These are phyloP conservation scores for Trametes punicea DNA, from an alignment of 768 basidiomycete genomes.

Conservation along the genomic window DNA sequence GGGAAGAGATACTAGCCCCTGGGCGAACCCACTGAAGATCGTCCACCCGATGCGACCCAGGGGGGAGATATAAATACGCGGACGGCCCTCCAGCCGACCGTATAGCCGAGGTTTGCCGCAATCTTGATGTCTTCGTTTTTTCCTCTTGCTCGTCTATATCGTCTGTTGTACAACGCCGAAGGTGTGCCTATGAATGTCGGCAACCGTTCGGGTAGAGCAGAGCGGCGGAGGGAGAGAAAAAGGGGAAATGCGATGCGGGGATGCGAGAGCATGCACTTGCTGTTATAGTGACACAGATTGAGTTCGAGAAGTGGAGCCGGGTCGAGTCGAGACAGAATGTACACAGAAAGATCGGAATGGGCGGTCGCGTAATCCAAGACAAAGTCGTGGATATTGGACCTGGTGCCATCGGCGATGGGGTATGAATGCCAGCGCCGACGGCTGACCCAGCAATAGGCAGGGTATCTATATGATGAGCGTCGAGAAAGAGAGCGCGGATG, in stretches of 20 bases:
- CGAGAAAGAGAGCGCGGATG: slow-evolving; percentile 25
- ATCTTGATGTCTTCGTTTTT: slow-evolving; percentile 23
- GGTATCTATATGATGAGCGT: slow-evolving; percentile 28
- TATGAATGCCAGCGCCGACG: slow-evolving; percentile 44
- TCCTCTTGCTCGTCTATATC: slow-evolving; percentile 26
- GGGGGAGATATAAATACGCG: slow-evolving; percentile 26
- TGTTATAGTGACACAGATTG: slow-evolving; percentile 44
- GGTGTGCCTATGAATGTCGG: slow-evolving; percentile 15
- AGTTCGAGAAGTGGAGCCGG: slow-evolving; percentile 23
- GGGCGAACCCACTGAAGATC: slow-evolving; percentile 18
- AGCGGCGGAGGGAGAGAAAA: slow-evolving; percentile 19
- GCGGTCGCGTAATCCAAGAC: slow-evolving; percentile 13
- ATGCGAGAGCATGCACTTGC: slow-evolving; percentile 41
- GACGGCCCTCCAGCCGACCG: slow-evolving; percentile 21
- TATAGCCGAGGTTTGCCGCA: slow-evolving; percentile 20
- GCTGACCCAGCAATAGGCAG: slow-evolving; percentile 33
- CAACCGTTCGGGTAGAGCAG: slow-evolving; percentile 20
- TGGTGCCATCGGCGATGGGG: slow-evolving; percentile 35
- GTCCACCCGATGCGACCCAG: slow-evolving; percentile 20
- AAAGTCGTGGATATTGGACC: slow-evolving; percentile 18
- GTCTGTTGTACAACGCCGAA: slow-evolving; percentile 29
- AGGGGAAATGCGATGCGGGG: slow-evolving; percentile 25
- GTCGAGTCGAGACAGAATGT: slow-evolving; percentile 27
- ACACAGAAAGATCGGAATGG: slow-evolving; percentile 19
- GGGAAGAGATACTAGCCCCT: slow-evolving; percentile 31